Evolutionary conservation across 2,329 filamentous ascomycete genomes (phyloP).

Genomic region (Xylaria hypoxylon): DNA sequence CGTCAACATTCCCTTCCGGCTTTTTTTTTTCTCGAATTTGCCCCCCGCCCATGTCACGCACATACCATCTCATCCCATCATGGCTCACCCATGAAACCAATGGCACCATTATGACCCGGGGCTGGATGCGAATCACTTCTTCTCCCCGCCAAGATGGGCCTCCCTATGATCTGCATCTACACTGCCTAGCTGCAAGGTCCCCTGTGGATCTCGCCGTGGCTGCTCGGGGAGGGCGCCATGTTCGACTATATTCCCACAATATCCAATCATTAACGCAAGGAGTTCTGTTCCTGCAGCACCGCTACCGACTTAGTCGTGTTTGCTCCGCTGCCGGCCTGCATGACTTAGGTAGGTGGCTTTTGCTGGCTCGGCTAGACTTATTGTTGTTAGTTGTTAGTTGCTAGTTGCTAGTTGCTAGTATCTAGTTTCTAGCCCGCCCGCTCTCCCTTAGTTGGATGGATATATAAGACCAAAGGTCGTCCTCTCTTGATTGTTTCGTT

Average conservation of each 20-base stretch:
- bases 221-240: conserved; percentile 42
- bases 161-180: conserved; percentile 42
- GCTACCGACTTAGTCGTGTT: conserved; percentile 38
- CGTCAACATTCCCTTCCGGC: conserved; percentile 24
- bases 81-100: conserved; percentile 48
- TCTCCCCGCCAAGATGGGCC: conserved; percentile 37
- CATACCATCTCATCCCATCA: conserved; percentile 49
- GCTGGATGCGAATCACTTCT: conserved; percentile 26
- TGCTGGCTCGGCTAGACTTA: conserved; percentile 15
- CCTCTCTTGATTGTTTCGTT: conserved; percentile 52
- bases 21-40: neutral
- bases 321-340: conserved; percentile 45
- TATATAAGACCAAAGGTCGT: conserved; percentile 50
- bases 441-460: conserved; percentile 38
- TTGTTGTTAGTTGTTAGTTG: no score
- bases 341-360: conserved; percentile 42
- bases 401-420: no score
- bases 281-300: conserved; percentile 53
- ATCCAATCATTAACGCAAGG: conserved; percentile 52
- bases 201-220: conserved; percentile 40
- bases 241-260: conserved; percentile 50
- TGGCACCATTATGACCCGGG: conserved; percentile 49
- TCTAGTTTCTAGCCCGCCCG: conserved; percentile 35
- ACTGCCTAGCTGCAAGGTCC: conserved; percentile 36
- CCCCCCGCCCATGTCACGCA: conserved; percentile 48